These are phyloP conservation scores for Amauroascus niger DNA, from an alignment of 2,329 filamentous ascomycete genomes.

Conservation along the genomic window DNA sequence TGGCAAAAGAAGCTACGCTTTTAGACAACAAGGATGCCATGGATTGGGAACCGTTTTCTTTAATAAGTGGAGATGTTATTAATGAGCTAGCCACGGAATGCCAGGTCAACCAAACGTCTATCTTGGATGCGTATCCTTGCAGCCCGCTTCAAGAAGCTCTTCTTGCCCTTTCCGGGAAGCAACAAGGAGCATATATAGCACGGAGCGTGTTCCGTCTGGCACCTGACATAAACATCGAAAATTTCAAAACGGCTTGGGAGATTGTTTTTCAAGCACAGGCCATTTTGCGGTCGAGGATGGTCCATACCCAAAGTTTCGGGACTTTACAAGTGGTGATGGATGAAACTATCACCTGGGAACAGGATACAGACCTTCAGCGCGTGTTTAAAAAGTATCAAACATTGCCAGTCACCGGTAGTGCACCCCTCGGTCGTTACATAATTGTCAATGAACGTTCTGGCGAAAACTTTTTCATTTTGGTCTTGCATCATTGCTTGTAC, in stretches of 20 bases:
- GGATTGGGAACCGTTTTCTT: background rate
- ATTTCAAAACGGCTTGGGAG: slow-evolving; percentile 33
- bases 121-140: slow-evolving; percentile 3
- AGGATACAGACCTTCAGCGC: slow-evolving; percentile 22
- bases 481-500: slow-evolving; percentile 45
- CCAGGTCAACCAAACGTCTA: background rate
- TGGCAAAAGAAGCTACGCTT: background rate
- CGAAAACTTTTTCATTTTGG: slow-evolving; percentile 39
- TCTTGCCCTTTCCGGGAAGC: slow-evolving; percentile 29
- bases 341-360: slow-evolving; percentile 28
- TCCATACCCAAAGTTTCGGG: slow-evolving; percentile 16
- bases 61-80: background rate
- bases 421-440: slow-evolving; percentile 17
- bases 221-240: slow-evolving; percentile 22
- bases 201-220: slow-evolving; percentile 27
- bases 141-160: slow-evolving; percentile 16
- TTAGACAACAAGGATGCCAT: background rate
- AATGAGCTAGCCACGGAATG: background rate
- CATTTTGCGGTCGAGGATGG: slow-evolving; percentile 36
- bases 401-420: background rate
- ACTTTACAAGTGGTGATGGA: slow-evolving; percentile 25
- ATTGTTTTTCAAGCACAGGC: slow-evolving; percentile 26
- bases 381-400: background rate
- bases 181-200: slow-evolving; percentile 31
- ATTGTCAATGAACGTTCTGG: background rate